Percentiles rank a stretch among this genome's conserved stretches.
These are phyloP conservation scores for Macrolepiota albuminosa DNA, from an alignment of 768 basidiomycete genomes.

Conservation along the genomic window DNA sequence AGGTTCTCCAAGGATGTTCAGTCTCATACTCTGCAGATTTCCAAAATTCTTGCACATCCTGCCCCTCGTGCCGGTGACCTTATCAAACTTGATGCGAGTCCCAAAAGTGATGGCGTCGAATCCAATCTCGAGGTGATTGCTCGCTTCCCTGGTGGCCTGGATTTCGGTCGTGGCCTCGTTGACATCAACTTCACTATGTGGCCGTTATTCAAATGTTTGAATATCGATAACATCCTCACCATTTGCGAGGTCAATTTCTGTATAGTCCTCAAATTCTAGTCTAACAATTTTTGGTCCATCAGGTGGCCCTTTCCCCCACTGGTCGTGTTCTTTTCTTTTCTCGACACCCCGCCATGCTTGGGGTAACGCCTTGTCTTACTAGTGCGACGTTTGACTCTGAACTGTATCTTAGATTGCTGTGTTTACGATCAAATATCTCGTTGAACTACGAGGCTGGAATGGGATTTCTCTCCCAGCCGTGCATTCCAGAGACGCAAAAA, in stretches of 20 bases:
- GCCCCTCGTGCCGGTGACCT: conserved; percentile 85
- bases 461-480: conserved; percentile 81
- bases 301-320: conserved; percentile 85
- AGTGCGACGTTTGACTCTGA: background rate
- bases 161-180: conserved; percentile 86
- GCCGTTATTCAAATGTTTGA: conserved; percentile 91
- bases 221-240: conserved; percentile 90
- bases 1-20: conserved; percentile 93
- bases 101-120: conserved; percentile 47
- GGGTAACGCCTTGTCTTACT: conserved; percentile 34
- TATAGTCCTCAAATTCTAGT: conserved; percentile 23
- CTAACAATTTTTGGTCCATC: conserved; percentile 52
- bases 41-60: conserved; percentile 82
- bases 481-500: conserved; percentile 86
- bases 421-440: conserved; percentile 85
- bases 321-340: conserved; percentile 87
- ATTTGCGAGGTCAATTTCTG: conserved; percentile 68
- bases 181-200: conserved; percentile 97
- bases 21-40: conserved; percentile 86
- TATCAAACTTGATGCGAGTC: conserved; percentile 80
- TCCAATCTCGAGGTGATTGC: conserved; percentile 77
- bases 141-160: conserved; percentile 88
- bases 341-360: conserved; percentile 87
- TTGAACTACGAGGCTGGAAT: conserved; percentile 90
- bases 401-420: conserved; percentile 62